A percentile compares a stretch with the other conserved stretches of the same genome.
Evolutionary conservation across 2,329 filamentous ascomycete genomes (phyloP).

Genomic region (Zasmidium citrigriseum): DNA sequence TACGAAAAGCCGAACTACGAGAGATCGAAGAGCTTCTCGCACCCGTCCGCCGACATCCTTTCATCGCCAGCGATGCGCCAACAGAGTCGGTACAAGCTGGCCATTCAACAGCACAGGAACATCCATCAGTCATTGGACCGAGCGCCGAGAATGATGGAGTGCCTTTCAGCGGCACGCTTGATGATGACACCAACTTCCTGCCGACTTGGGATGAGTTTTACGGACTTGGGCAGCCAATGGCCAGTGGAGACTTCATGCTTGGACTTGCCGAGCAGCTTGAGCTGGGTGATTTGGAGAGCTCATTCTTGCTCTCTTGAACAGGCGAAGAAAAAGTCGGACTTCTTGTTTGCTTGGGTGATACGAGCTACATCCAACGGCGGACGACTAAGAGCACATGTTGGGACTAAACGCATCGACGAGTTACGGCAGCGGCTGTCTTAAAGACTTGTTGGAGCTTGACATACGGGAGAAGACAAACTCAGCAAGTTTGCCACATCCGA

Average conservation of each 20-base stretch:
- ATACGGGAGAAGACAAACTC: too few relatives aligned
- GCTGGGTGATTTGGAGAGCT: not conserved
- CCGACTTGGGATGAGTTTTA: not conserved
- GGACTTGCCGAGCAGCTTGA: not conserved
- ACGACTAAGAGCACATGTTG: too few relatives aligned
- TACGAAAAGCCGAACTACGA: conserved; percentile 22
- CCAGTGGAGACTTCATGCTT: not conserved
- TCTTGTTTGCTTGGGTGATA: too few relatives aligned
- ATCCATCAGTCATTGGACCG: not conserved
- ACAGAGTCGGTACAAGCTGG: too few relatives aligned
- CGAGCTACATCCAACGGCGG: too few relatives aligned
- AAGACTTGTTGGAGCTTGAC: too few relatives aligned
- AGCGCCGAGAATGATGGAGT: not conserved
- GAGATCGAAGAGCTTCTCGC: conserved; percentile 15
- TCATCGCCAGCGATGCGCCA: not conserved
- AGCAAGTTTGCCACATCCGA: too few relatives aligned
- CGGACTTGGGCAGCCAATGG: not conserved
- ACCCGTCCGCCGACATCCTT: not conserved
- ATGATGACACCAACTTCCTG: not conserved
- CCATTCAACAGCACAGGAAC: too few relatives aligned
- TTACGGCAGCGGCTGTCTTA: too few relatives aligned
- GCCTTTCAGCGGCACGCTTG: not conserved
- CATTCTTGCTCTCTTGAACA: too few relatives aligned
- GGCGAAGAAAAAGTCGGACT: too few relatives aligned
- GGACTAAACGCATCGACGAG: too few relatives aligned